phyloP scores from a whole-genome alignment of 2,329 filamentous ascomycete genomes.

The Talaromyces marneffei region DNA sequence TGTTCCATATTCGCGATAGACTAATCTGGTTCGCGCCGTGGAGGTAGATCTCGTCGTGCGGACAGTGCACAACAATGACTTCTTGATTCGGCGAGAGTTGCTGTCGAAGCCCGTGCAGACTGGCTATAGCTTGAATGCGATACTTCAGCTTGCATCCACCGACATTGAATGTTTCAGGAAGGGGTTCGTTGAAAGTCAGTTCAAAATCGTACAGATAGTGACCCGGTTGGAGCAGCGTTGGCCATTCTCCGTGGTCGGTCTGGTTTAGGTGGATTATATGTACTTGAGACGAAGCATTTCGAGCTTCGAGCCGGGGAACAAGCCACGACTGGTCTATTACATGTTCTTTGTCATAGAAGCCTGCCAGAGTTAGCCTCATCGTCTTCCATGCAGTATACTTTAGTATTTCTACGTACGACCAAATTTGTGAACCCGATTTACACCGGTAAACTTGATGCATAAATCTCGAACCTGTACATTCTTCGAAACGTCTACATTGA shows the following conservation, averaged over 20 bases:
- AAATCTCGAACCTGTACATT: conserved; percentile 9
- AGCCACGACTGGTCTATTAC: conserved; percentile 3
- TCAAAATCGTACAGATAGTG: conserved; percentile 11
- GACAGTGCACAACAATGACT: conserved; percentile 9
- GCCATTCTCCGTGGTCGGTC: not conserved
- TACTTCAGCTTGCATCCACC: conserved; percentile 10
- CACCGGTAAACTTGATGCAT: conserved; percentile 1
- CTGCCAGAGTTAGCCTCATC: not conserved
- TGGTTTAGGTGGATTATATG: not conserved
- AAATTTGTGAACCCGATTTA: conserved; percentile 7
- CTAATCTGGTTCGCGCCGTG: conserved; percentile 10
- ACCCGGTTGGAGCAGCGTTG: not conserved
- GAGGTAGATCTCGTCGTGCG: conserved; percentile 10
- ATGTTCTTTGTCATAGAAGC: conserved; percentile 3
- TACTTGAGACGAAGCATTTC: not conserved
- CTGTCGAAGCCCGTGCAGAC: not conserved
- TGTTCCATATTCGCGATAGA: conserved; percentile 10
- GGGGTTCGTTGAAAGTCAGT: conserved; percentile 6
- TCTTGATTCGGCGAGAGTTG: conserved; percentile 8
- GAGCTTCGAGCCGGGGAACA: conserved; percentile 3
- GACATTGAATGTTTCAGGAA: conserved; percentile 9
- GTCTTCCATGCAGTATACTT: not conserved
- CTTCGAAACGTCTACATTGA: conserved; percentile 5
- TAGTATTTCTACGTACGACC: not conserved
- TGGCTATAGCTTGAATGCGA: conserved; percentile 5